Conservation (phyloP, 1,139 yeast genomes). For the Pichia sp. region DNA sequence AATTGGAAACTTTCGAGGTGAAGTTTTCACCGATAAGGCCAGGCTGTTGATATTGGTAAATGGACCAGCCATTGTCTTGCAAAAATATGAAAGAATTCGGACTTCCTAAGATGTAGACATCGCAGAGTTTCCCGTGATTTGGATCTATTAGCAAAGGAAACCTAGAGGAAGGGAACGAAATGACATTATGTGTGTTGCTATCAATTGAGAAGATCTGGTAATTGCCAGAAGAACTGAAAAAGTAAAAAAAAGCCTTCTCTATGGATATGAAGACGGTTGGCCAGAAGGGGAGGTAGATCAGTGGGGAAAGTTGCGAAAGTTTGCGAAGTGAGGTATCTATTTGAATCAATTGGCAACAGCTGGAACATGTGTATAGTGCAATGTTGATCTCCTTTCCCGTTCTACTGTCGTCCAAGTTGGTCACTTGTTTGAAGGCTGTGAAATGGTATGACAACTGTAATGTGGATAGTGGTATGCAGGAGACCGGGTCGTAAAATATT, state of each 20-base stretch:
- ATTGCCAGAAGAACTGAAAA: conserved; percentile 23
- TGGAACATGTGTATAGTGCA: conserved; percentile 9
- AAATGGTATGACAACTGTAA: conserved; percentile 8
- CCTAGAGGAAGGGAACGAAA: neutral
- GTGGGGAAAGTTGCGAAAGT: conserved; percentile 2
- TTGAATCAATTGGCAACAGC: conserved; percentile 12
- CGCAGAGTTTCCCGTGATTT: conserved; percentile 19
- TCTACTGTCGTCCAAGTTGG: neutral
- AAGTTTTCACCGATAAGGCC: conserved; percentile 1
- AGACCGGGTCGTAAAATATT: conserved; percentile 6
- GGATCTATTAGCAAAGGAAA: conserved; percentile 11
- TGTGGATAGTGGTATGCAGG: conserved; percentile 2
- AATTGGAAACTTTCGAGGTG: conserved; percentile 6
- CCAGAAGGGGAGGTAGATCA: conserved; percentile 24
- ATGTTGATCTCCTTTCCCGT: neutral
- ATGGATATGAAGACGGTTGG: conserved; percentile 23
- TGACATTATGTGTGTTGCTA: neutral
- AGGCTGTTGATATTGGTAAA: conserved; percentile 20
- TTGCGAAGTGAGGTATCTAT: neutral
- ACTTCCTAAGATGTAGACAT: conserved; percentile 14
- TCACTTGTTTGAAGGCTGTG: conserved; percentile 3
- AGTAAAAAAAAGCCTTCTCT: conserved; percentile 19
- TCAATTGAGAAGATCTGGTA: conserved; percentile 11
- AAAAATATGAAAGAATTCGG: conserved; percentile 21
- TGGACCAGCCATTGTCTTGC: conserved; percentile 30